Evolutionary conservation across 2,329 filamentous ascomycete species (phyloP).

Genomic region (Chalara sp.): DNA sequence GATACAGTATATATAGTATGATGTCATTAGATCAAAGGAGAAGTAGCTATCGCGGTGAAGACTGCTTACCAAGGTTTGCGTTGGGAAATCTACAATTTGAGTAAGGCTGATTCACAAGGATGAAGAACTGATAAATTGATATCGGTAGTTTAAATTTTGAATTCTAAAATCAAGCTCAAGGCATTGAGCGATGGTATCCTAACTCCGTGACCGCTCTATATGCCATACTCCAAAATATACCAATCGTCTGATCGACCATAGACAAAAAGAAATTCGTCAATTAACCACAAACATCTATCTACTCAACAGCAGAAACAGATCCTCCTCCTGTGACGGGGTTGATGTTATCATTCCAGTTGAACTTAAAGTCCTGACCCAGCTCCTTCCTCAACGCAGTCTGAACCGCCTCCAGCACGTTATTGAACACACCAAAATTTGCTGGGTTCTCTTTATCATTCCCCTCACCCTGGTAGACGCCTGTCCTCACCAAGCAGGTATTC

Average conservation of each 20-base stretch:
- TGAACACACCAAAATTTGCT: constrained; percentile 70
- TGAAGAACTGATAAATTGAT: too few species aligned
- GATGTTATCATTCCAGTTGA: constrained; percentile 64
- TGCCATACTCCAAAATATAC: neutral
- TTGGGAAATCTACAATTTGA: too few species aligned
- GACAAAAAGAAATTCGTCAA: neutral
- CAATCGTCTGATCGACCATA: neutral
- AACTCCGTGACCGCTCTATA: neutral
- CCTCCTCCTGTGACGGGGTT: constrained; percentile 57
- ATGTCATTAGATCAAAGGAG: too few species aligned
- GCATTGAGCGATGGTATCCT: neutral
- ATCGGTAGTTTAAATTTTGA: too few species aligned
- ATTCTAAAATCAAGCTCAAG: too few species aligned
- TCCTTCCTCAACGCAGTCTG: constrained; percentile 61
- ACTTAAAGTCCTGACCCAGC: constrained; percentile 67
- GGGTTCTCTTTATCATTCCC: constrained; percentile 73
- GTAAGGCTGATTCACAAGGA: too few species aligned
- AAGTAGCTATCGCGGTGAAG: too few species aligned
- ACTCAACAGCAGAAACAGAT: constrained; percentile 48
- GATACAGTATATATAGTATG: too few species aligned
- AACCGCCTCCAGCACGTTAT: constrained; percentile 66
- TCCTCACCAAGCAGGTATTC: constrained; percentile 74
- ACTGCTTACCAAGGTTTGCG: too few species aligned
- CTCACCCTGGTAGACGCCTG: constrained; percentile 71
- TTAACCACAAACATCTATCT: constrained; percentile 18